Base-by-base conservation (phyloP, 2,329 filamentous ascomycete genomes). In the Diplodia seriata region DNA sequence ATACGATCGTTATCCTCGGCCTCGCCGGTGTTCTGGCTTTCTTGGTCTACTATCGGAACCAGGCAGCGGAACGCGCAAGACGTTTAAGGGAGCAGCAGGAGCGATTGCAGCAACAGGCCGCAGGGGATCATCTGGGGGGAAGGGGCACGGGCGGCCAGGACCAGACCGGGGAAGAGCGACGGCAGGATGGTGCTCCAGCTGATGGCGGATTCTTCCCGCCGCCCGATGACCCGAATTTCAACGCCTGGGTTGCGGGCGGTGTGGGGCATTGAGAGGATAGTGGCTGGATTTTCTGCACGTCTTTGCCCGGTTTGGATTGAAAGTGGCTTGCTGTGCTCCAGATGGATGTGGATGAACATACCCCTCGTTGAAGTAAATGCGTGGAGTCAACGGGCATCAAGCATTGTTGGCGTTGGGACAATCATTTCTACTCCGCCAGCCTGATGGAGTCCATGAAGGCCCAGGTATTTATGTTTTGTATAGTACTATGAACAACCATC, bases 1-100 rank as follows among this genome's bases (percentile, higher is more conserved):
- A 98, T 79, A 94, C 91, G 53, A 80, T 97, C 29, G 83, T 97
- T 54, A 96, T 99, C 70, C 83, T 97, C 15, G 90, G 87, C 1
- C 81, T 98, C 15, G 90, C 91, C 0, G 88, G 89, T 15, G 88
- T 89, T 0, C 83, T 98, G 66, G 88, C 91, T 0, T 87, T 91
- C 64, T 82, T 98, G 38, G 85, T 98, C 18, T 97, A 93, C 79
- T 94, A 95, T 77, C 85, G 89, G 88, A 75, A 83, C 88, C 90
- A 92, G 74, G 79, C 80, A 70, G 82, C 84, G 71, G 82, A 82
- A 69, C 75, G 66, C 14, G 66, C 55, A 6, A 20, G 78, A 69
- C 72, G 76, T 68, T 33, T 47, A 70, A 73, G 70, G 66, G 71
- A 76, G 61, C 75, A 76, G 36, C 74, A 74, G 68, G 72, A 76